Percentiles rank a stretch among this genome's conserved stretches.
phyloP scores from a whole-genome alignment of 2,329 filamentous ascomycete genomes.

The Aspergillus neotritici region DNA sequence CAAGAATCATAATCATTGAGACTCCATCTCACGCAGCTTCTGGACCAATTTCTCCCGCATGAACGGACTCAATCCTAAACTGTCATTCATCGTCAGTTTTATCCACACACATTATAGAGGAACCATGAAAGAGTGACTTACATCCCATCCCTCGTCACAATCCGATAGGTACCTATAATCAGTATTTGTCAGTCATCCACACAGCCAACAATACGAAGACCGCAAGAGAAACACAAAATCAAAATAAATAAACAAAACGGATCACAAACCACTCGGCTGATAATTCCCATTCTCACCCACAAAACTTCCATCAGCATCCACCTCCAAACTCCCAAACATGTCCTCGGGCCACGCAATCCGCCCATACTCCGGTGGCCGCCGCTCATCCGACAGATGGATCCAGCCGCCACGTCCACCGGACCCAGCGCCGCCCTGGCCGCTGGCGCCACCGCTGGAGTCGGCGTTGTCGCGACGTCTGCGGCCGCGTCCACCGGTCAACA shows the following conservation, averaged over 20 bases:
- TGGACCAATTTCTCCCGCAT: constrained; percentile 47
- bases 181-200: constrained; percentile 4
- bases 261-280: constrained; percentile 49
- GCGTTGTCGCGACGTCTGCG: constrained; percentile 31
- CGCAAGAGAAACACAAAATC: neutral
- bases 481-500: constrained; percentile 37
- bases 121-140: constrained; percentile 29
- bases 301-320: constrained; percentile 54
- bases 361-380: constrained; percentile 58
- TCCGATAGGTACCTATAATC: constrained; percentile 50
- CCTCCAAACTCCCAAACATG: constrained; percentile 60
- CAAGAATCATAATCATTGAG: constrained; percentile 9
- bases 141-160: constrained; percentile 57
- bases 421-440: constrained; percentile 54
- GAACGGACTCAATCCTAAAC: constrained; percentile 45
- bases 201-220: neutral
- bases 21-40: constrained; percentile 36
- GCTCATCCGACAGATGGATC: constrained; percentile 57
- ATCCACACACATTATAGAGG: neutral
- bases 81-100: constrained; percentile 16
- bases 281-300: constrained; percentile 53
- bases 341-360: constrained; percentile 61
- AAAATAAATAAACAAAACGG: neutral
- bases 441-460: constrained; percentile 52
- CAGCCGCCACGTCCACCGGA: constrained; percentile 55